phyloP scores from a whole-genome alignment of 2,329 filamentous ascomycete genomes.

The Neofusicoccum sp. region DNA sequence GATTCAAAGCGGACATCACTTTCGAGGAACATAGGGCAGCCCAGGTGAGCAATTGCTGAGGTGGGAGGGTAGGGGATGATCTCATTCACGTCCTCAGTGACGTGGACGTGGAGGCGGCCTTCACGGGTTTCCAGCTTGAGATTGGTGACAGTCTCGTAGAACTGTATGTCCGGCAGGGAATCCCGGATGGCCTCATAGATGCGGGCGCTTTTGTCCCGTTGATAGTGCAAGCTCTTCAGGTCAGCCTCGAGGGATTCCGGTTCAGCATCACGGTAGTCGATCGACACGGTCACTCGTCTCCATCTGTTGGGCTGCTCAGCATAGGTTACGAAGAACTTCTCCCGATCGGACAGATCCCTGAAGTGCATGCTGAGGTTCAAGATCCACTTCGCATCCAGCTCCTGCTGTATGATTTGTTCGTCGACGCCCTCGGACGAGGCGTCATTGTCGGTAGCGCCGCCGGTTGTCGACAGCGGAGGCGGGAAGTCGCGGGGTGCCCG shows the following conservation, averaged over 20 bases:
- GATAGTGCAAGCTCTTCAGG: constrained; percentile 71
- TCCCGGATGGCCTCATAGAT: constrained; percentile 37
- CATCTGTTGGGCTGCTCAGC: constrained; percentile 75
- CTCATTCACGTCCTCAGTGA: constrained; percentile 96
- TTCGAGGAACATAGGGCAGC: constrained; percentile 61
- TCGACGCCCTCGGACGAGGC: constrained; percentile 42
- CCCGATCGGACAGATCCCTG: constrained; percentile 83
- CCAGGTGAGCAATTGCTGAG: constrained; percentile 70
- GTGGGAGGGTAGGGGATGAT: constrained; percentile 82
- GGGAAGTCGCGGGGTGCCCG: background rate
- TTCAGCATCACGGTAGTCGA: constrained; percentile 83
- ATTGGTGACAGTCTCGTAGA: constrained; percentile 94
- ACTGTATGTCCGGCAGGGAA: constrained; percentile 88
- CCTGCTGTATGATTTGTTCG: constrained; percentile 68
- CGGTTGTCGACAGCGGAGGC: constrained; percentile 27
- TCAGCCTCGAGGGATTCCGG: constrained; percentile 83
- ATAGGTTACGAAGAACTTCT: constrained; percentile 98
- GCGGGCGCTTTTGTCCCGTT: constrained; percentile 69
- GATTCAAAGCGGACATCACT: constrained; percentile 79
- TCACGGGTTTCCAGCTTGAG: constrained; percentile 88
- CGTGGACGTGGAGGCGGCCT: constrained; percentile 87
- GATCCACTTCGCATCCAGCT: constrained; percentile 89
- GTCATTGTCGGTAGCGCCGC: constrained; percentile 31
- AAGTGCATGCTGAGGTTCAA: constrained; percentile 98
- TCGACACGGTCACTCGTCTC: constrained; percentile 86